phyloP scores from a whole-genome alignment of 768 basidiomycete genomes.

The Mycena olivaceomarginata region DNA sequence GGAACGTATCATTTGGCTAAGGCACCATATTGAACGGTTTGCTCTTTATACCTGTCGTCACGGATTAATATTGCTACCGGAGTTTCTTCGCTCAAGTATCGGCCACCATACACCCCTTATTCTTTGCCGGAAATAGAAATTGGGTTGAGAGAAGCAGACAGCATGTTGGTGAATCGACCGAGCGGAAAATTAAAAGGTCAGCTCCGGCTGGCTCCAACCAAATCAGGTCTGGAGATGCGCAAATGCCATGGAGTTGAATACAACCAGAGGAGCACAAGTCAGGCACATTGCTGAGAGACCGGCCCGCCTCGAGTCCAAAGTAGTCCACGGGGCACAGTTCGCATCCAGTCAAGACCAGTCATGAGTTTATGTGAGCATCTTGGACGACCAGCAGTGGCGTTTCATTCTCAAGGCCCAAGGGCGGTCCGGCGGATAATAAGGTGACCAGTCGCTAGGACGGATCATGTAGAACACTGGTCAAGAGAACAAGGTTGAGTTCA shows the following conservation, averaged over 20 bases:
- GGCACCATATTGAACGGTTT: not conserved
- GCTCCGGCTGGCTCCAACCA: not conserved
- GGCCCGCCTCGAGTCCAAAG: not conserved
- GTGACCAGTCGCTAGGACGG: too few relatives aligned
- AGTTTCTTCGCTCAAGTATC: conserved; percentile 35
- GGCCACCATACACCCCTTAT: not conserved
- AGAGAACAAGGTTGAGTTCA: not conserved
- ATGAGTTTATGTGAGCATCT: not conserved
- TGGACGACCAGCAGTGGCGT: not conserved
- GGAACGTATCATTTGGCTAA: conserved; percentile 49
- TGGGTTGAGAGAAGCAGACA: not conserved
- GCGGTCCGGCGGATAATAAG: too few relatives aligned
- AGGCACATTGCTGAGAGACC: not conserved
- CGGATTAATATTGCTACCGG: conserved; percentile 1
- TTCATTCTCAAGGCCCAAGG: too few relatives aligned
- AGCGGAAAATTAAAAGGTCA: conserved; percentile 18
- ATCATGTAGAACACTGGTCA: not conserved
- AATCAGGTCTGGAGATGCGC: not conserved
- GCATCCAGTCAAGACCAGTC: not conserved
- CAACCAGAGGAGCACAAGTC: not conserved
- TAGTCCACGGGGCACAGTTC: not conserved
- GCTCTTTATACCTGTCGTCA: conserved; percentile 19
- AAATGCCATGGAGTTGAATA: not conserved
- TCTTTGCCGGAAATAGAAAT: not conserved
- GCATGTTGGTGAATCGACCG: not conserved